Conservation (phyloP, 176 grass and related monocot species). For the Juncus inflexus region DNA sequence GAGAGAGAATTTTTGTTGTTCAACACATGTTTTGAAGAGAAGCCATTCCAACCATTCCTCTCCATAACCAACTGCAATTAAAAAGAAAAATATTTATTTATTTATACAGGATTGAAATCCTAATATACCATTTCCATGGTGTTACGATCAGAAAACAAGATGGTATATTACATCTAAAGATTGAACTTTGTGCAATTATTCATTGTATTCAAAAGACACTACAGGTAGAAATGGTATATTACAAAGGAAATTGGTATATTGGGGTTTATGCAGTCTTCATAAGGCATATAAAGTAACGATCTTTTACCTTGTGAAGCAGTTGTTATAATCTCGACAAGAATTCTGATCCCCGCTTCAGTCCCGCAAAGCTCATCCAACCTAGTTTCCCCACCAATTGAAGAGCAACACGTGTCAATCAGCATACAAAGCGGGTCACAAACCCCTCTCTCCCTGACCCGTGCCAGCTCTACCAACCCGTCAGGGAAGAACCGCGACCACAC, state of each 20-base stretch:
- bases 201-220: too few species aligned
- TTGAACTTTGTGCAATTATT: too few species aligned
- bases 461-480: slow-evolving; percentile 35
- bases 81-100: slow-evolving; percentile 16
- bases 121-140: not conserved
- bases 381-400: slow-evolving; percentile 36
- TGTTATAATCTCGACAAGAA: slow-evolving; percentile 45
- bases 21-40: slow-evolving; percentile 77
- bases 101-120: not conserved
- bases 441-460: slow-evolving; percentile 35
- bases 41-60: slow-evolving; percentile 95
- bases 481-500: slow-evolving; percentile 75
- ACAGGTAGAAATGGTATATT: too few species aligned
- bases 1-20: slow-evolving; percentile 47
- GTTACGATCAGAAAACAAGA: too few species aligned
- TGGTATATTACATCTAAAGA: too few species aligned
- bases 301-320: slow-evolving; percentile 49
- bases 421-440: slow-evolving; percentile 78
- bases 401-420: slow-evolving; percentile 84
- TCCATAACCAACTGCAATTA: slow-evolving; percentile 61
- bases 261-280: not conserved
- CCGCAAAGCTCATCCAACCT: slow-evolving; percentile 58
- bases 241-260: not conserved
- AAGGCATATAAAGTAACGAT: not conserved
- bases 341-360: slow-evolving; percentile 31